A percentile compares a stretch with the other conserved stretches of the same genome.
These are phyloP conservation scores for Leucosporidium scottii DNA, from an alignment of 768 basidiomycete genomes.

Conservation along the genomic window DNA sequence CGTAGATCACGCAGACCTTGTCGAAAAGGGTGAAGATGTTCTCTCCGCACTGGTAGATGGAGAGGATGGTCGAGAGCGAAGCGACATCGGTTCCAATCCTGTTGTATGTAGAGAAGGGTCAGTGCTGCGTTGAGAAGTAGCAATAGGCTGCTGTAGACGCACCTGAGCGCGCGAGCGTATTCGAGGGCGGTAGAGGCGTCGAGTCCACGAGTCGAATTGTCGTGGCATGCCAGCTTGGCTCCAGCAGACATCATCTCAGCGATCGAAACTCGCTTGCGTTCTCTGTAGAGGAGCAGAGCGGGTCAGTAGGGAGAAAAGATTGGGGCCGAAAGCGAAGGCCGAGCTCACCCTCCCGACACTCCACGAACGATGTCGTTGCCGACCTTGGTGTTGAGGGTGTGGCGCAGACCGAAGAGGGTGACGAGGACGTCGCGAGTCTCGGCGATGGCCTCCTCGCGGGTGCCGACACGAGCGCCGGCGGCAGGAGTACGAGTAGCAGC, in stretches of 20 bases:
- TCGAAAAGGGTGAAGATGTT: slow-evolving; percentile 56
- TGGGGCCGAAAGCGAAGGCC: background rate
- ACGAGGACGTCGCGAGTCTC: slow-evolving; percentile 41
- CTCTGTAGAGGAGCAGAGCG: slow-evolving; percentile 46
- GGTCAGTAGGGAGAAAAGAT: slow-evolving; percentile 37
- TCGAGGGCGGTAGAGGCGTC: slow-evolving; percentile 76
- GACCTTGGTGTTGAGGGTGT: slow-evolving; percentile 63
- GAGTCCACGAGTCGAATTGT: slow-evolving; percentile 67
- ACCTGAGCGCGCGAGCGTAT: slow-evolving; percentile 59
- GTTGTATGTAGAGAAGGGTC: too few species aligned
- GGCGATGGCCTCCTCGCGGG: slow-evolving; percentile 43
- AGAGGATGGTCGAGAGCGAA: slow-evolving; percentile 43
- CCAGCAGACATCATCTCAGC: slow-evolving; percentile 42
- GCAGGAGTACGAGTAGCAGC: slow-evolving; percentile 49
- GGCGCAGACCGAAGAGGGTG: slow-evolving; percentile 71
- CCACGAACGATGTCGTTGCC: slow-evolving; percentile 66
- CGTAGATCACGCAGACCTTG: slow-evolving; percentile 72
- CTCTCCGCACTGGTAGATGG: slow-evolving; percentile 37
- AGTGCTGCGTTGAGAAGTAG: too few species aligned
- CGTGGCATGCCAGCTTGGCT: slow-evolving; percentile 41
- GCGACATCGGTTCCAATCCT: slow-evolving; percentile 73
- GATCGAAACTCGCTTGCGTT: slow-evolving; percentile 48
- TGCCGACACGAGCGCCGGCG: slow-evolving; percentile 42
- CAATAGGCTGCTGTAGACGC: too few species aligned
- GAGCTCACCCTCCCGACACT: slow-evolving; percentile 44